Percentiles rank a stretch among this genome's conserved stretches.
Evolutionary conservation across 163 green algal genomes (phyloP).

Genomic region (Volvox carteri): DNA sequence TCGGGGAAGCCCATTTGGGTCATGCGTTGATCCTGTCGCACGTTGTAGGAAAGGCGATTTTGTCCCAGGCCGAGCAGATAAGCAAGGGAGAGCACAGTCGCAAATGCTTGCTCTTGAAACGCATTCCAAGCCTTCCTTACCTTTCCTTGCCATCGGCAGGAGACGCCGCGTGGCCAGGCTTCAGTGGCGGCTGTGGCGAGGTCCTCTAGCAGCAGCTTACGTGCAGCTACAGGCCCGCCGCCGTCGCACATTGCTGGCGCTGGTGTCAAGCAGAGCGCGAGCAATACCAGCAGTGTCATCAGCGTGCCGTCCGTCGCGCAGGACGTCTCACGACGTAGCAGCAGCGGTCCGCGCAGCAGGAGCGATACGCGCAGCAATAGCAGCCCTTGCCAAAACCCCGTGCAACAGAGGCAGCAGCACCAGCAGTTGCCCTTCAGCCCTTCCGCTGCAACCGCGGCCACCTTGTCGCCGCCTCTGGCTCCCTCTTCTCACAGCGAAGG

Average conservation of each 20-base stretch:
- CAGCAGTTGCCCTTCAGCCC: not conserved
- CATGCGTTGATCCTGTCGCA: too few species aligned
- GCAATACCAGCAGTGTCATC: conserved; percentile 31
- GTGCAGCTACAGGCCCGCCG: not conserved
- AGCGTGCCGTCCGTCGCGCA: conserved; percentile 3
- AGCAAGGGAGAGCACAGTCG: too few species aligned
- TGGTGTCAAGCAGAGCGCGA: not conserved
- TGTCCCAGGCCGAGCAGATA: too few species aligned
- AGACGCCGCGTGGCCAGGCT: not conserved
- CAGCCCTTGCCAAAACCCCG: not conserved
- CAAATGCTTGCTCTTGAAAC: too few species aligned
- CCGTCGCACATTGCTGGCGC: not conserved
- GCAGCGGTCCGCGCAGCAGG: not conserved
- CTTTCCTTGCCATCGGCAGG: not conserved
- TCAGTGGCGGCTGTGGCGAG: not conserved
- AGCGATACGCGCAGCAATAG: not conserved
- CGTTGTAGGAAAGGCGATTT: too few species aligned
- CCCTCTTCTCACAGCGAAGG: not conserved
- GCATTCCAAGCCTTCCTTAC: too few species aligned
- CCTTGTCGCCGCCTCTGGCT: too few species aligned
- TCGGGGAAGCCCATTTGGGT: too few species aligned
- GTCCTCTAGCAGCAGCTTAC: not conserved
- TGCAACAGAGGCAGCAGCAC: not conserved
- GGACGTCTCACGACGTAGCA: not conserved
- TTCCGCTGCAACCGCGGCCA: not conserved